A percentile compares a stretch with the other conserved stretches of the same genome.
phyloP scores from a whole-genome alignment of 1,139 yeast genomes.

The Blastobotrys ciferrii region DNA sequence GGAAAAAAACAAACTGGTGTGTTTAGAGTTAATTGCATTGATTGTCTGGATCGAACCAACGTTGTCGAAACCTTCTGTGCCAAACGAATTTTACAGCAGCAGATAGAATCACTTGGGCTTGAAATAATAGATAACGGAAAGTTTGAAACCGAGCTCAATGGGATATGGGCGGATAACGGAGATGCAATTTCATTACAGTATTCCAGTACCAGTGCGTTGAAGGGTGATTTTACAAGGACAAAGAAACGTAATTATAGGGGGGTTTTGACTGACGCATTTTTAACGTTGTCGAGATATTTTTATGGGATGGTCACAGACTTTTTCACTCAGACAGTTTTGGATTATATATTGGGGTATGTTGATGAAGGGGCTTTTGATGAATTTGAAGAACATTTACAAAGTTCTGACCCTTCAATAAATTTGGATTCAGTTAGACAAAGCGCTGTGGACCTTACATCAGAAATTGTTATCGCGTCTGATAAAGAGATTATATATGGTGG shows the following conservation, averaged over 20 bases:
- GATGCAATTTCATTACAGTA: conserved; percentile 45
- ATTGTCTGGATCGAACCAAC: conserved; percentile 36
- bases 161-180: conserved; percentile 48
- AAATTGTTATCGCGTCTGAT: conserved; percentile 22
- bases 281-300: conserved; percentile 42
- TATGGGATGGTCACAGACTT: conserved; percentile 44
- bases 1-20: conserved; percentile 36
- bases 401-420: conserved; percentile 38
- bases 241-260: conserved; percentile 42
- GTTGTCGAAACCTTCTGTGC: conserved; percentile 41
- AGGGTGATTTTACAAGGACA: conserved; percentile 46
- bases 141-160: conserved; percentile 27
- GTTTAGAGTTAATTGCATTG: conserved; percentile 42
- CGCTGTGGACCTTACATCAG: conserved; percentile 26
- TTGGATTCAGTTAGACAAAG: conserved; percentile 28
- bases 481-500: conserved; percentile 23
- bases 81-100: conserved; percentile 29
- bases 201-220: conserved; percentile 45
- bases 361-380: conserved; percentile 38
- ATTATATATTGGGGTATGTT: conserved; percentile 40
- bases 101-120: conserved; percentile 28
- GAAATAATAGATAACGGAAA: conserved; percentile 15
- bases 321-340: conserved; percentile 43
- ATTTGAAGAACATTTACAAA: conserved; percentile 38
- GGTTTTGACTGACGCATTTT: conserved; percentile 42